phyloP scores from a whole-genome alignment of 2,329 filamentous ascomycete species.

The Diaporthe citriasiana region DNA sequence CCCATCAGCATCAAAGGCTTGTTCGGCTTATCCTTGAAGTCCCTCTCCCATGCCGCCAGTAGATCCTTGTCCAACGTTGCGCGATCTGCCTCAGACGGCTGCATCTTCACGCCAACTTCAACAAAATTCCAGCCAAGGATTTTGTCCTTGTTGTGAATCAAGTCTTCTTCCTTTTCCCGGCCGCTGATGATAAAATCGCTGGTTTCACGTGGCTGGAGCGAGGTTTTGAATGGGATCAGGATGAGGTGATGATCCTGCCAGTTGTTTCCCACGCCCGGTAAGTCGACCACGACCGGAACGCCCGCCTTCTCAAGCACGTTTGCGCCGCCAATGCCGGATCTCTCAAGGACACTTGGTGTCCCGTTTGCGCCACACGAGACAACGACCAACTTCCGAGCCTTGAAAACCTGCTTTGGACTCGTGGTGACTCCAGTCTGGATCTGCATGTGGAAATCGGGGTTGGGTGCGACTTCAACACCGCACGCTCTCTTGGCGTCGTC shows the following conservation, averaged over 20 bases:
- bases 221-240: slow-evolving; percentile 64
- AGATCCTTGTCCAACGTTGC: slow-evolving; percentile 65
- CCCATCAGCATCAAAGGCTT: slow-evolving; percentile 47
- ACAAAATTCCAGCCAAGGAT: slow-evolving; percentile 69
- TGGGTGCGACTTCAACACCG: slow-evolving; percentile 69
- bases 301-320: slow-evolving; percentile 59
- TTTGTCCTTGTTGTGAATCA: slow-evolving; percentile 46
- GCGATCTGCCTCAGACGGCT: slow-evolving; percentile 66
- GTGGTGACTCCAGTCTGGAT: slow-evolving; percentile 24
- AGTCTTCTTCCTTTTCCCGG: slow-evolving; percentile 43
- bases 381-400: slow-evolving; percentile 68
- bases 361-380: slow-evolving; percentile 64
- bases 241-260: slow-evolving; percentile 69
- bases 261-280: slow-evolving; percentile 66
- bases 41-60: slow-evolving; percentile 62
- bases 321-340: slow-evolving; percentile 71
- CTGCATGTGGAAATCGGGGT: slow-evolving; percentile 56
- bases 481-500: slow-evolving; percentile 65
- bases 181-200: slow-evolving; percentile 49
- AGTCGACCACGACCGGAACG: slow-evolving; percentile 62
- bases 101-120: slow-evolving; percentile 67
- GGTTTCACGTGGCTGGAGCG: slow-evolving; percentile 61
- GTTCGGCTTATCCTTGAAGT: slow-evolving; percentile 56
- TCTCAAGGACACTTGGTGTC: slow-evolving; percentile 70
- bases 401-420: slow-evolving; percentile 54